Conservation (phyloP, 345 rosid species). For the Linum trigynum region DNA sequence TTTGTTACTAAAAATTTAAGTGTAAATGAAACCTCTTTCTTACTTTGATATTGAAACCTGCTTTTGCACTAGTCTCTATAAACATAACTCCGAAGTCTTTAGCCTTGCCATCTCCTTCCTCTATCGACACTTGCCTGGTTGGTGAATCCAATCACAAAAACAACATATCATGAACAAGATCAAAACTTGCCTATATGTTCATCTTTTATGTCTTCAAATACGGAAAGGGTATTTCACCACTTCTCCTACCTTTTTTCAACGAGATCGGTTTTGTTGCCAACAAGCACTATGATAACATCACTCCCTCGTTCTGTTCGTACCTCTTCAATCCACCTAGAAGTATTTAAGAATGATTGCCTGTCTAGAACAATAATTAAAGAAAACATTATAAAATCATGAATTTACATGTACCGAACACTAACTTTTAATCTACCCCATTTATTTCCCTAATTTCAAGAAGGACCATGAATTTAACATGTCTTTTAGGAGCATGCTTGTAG, state of each 20-base stretch:
- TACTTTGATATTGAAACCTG: slow-evolving; percentile 91
- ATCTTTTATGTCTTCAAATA: no score
- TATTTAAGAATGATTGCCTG: slow-evolving; percentile 2
- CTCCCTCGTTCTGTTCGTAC: slow-evolving; percentile 1
- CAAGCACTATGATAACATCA: slow-evolving; percentile 1
- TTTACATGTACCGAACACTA: no score
- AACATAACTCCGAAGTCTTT: slow-evolving; percentile 80
- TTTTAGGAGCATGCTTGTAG: background rate
- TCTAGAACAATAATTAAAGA: background rate
- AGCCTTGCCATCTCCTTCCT: slow-evolving; percentile 87
- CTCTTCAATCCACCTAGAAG: slow-evolving; percentile 2
- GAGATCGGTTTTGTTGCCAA: slow-evolving; percentile 7
- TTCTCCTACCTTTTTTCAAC: slow-evolving; percentile 22
- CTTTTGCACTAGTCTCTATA: slow-evolving; percentile 92
- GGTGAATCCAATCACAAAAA: slow-evolving; percentile 5
- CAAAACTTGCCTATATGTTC: background rate
- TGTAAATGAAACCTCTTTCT: background rate
- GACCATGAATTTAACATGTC: no score
- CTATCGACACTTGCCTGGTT: slow-evolving; percentile 84
- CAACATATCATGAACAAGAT: background rate
- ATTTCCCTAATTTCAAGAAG: no score
- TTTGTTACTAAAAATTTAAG: background rate
- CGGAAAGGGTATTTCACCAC: background rate
- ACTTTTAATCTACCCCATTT: no score
- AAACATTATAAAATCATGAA: no score